Conservation (phyloP, 2,329 filamentous ascomycete species). For the Metarhizium guizhouense region DNA sequence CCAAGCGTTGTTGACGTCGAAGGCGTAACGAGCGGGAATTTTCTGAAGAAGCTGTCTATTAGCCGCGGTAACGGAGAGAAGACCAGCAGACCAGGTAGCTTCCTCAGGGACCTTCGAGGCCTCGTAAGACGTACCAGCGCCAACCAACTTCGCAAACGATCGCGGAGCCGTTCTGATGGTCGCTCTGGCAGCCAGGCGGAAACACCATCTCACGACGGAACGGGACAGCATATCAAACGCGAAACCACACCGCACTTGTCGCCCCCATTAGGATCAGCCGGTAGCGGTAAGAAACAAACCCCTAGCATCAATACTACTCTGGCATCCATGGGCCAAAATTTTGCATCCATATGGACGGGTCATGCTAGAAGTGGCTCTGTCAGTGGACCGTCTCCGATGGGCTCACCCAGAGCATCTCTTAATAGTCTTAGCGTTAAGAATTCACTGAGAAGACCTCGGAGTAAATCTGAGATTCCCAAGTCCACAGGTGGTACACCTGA, state of each 20-base stretch:
- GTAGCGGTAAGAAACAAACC: constrained; percentile 41
- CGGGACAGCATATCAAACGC: constrained; percentile 28
- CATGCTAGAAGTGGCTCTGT: constrained; percentile 54
- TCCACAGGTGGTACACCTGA: constrained; percentile 16
- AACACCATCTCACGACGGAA: constrained; percentile 10
- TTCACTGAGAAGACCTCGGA: constrained; percentile 43
- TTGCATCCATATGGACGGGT: constrained; percentile 46
- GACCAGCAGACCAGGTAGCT: constrained; percentile 36
- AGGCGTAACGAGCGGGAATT: constrained; percentile 48
- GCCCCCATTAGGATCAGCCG: constrained; percentile 40
- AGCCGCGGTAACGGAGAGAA: constrained; percentile 30
- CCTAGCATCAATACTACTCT: constrained; percentile 53
- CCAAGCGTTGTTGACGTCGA: constrained; percentile 44
- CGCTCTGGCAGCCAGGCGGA: constrained; percentile 20
- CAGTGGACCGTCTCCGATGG: constrained; percentile 37
- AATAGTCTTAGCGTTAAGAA: constrained; percentile 35
- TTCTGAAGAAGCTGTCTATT: constrained; percentile 54
- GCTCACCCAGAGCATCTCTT: constrained; percentile 43
- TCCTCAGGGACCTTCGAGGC: constrained; percentile 40
- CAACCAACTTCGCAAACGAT: constrained; percentile 35
- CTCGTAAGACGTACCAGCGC: constrained; percentile 42
- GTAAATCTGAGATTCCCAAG: constrained; percentile 44
- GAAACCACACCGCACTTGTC: constrained; percentile 37
- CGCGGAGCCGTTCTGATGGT: constrained; percentile 22
- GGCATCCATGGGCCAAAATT: constrained; percentile 43